Evolutionary conservation across 1,284 basidiomycete species (phyloP), one percentile per base, ranked within the genome.

Genomic region (Ganoderma leucocontextum): DNA sequence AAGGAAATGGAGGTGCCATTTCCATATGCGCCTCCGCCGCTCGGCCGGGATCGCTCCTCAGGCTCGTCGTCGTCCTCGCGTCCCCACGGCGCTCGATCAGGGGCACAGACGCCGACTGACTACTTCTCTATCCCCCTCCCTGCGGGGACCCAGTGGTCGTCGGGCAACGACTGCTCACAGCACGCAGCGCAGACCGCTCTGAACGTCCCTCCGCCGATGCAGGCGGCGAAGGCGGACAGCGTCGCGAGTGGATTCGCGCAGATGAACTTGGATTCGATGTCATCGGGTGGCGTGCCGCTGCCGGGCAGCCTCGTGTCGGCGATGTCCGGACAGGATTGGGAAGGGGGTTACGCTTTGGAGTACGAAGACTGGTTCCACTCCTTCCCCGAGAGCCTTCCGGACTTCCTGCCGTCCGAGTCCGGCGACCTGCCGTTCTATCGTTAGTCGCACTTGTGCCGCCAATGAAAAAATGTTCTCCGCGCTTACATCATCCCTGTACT

Each of bases 41-140:
- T 69, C 58, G 17, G 52, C 5, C 70, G 66, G 44, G 66, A 36
- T 41, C n/a, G 22, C 22, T 65, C 61, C 35, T 67, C 70, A n/a
- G 67, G 64, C 13, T 64, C 67, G 4, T 69, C 65, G 13, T 17
- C 52, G 1, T 33, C 52, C 33, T 55, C 52, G 33, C 52, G 58
- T n/a, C 41, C 52, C 17, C 59, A 61, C 0, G 44, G 58, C 49
- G 44, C 33, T 5, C 52, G 55, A 15, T 63, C 63, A 12, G 67
- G 60, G 9, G 42, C 36, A 22, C 70, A 58, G 41, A 67, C 65
- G 4, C 67, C 65, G 10, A 17, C 10, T 6, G 68, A 69, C 29
- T 69, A 69, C 59, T 69, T 67, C 39, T 12, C 49, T 33, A 38
- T 53, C 49, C 62, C 65, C 29, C 29, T n/a, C 9, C 19, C 55